Base-by-base conservation (phyloP, 1,284 basidiomycete genomes). In the Farysia itapuensis region DNA sequence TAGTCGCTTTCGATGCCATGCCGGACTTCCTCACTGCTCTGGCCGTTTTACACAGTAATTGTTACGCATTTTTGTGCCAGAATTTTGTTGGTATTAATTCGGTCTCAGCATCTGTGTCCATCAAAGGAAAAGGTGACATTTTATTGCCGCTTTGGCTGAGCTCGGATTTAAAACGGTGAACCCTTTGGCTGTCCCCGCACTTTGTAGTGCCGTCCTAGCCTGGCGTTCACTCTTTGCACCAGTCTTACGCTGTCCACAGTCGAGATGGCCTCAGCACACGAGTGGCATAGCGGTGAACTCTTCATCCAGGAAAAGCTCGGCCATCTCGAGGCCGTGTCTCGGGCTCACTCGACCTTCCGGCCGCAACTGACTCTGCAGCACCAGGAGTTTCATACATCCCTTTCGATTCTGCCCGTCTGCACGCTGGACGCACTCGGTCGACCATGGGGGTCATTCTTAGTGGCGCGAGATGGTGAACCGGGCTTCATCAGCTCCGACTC, bases 261-360 rank as follows among this genome's bases (percentile, higher is more conserved):
- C 25, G 25, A 9, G 11, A 56, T 56, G 52, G 39, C 41, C 9
- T 34, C 34, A 15, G 34, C 48, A 4, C 56, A 59, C 41, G 35
- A 47, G 15, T 59, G 56, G 56, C 56, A 59, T 15, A 31, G 33
- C 16, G 48, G 54, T 40, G 54, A 58, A 25, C 44, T 58, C 16
- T 46, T 26, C 38, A 19, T 58, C 30, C 54, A 58, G 29, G 20
- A 46, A 14, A 33, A 36, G 25, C 38, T 58, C 2, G 54, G 54
- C 13, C 23, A 47, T 43, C 41, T 35, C 15, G 48, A 51, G 4
- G 54, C 54, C 15, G 54, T 58, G 1, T 38, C 54, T 4, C 43
- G 48, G 5, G 54, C 44, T 3, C 54, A 58, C 30, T 14, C 48
- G n/a, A 34, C 35, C 34, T 58, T 51, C 20, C 44, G 22, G 2